Conservation (phyloP, 2,329 filamentous ascomycete genomes). For the Penicillium corylophilum region DNA sequence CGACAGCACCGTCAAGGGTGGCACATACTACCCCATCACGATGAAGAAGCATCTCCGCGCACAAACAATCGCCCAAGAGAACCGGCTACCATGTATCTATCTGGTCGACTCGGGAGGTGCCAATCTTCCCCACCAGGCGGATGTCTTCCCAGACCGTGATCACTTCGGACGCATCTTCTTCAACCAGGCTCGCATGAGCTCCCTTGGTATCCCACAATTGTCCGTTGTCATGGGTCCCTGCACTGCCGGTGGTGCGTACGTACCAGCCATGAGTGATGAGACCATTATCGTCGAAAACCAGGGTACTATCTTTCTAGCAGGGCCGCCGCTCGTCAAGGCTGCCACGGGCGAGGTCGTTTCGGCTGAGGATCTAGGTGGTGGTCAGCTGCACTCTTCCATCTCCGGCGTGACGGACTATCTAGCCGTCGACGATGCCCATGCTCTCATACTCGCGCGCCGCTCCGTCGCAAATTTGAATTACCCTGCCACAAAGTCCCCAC, state of each 20-base stretch:
- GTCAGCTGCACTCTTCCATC: conserved; percentile 82
- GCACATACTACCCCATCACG: conserved; percentile 94
- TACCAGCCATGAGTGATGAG: conserved; percentile 96
- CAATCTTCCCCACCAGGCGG: conserved; percentile 90
- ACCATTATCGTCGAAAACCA: conserved; percentile 94
- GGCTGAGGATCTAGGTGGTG: conserved; percentile 87
- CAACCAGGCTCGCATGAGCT: conserved; percentile 94
- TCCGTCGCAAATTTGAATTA: conserved; percentile 90
- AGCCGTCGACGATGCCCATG: conserved; percentile 90
- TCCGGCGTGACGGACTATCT: conserved; percentile 95
- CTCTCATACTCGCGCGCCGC: conserved; percentile 77
- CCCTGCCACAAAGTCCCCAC: conserved; percentile 53
- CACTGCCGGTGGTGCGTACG: conserved; percentile 92
- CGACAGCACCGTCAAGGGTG: conserved; percentile 95
- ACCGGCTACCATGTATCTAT: conserved; percentile 82
- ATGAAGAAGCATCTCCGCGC: conserved; percentile 96
- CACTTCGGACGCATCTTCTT: conserved; percentile 98
- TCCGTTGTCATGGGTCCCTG: conserved; percentile 96
- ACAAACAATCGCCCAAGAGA: conserved; percentile 86
- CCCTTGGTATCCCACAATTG: conserved; percentile 85
- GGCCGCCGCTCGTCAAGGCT: conserved; percentile 90
- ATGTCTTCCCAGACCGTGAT: conserved; percentile 91
- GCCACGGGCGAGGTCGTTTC: conserved; percentile 91
- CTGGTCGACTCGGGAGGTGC: conserved; percentile 94
- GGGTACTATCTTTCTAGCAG: conserved; percentile 96